phyloP scores from a whole-genome alignment of 805 yeast species.

The Yarrowia yakushimensis region DNA sequence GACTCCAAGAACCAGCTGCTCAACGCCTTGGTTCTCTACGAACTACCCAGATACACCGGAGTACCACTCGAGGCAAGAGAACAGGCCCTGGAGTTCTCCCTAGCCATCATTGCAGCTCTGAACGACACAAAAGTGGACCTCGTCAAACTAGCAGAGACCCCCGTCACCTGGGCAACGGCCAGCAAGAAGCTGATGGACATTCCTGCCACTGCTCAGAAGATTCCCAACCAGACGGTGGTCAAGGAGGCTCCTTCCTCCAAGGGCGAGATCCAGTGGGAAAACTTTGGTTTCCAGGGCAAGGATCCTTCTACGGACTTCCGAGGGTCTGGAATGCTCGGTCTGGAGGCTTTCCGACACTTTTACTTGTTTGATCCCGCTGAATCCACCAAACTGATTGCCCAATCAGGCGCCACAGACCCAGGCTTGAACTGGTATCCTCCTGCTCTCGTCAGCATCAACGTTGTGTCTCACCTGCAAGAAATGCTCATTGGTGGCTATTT shows the following conservation, averaged over 20 bases:
- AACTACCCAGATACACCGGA: slow-evolving; percentile 26
- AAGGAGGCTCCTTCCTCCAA: slow-evolving; percentile 12
- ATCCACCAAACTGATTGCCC: neutral
- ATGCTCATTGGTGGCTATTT: slow-evolving; percentile 3
- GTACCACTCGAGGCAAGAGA: neutral
- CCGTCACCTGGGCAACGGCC: slow-evolving; percentile 18
- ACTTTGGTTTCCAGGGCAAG: slow-evolving; percentile 39
- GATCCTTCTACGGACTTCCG: slow-evolving; percentile 39
- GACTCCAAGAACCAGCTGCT: neutral
- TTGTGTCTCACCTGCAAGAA: slow-evolving; percentile 26
- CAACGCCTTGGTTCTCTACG: slow-evolving; percentile 17
- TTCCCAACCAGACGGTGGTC: neutral
- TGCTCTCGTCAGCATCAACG: slow-evolving; percentile 34
- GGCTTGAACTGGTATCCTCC: slow-evolving; percentile 33
- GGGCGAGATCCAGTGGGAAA: slow-evolving; percentile 34
- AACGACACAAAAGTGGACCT: slow-evolving; percentile 9
- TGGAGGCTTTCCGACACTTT: slow-evolving; percentile 17
- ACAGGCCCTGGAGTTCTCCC: slow-evolving; percentile 1
- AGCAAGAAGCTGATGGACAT: slow-evolving; percentile 11
- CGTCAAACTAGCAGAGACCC: neutral
- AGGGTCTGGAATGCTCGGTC: slow-evolving; percentile 28
- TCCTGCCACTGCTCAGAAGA: neutral
- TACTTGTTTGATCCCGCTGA: slow-evolving; percentile 20
- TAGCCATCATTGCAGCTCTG: slow-evolving; percentile 8
- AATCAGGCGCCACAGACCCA: slow-evolving; percentile 1